These are phyloP conservation scores for Thelonectria blattea DNA, from an alignment of 2,329 filamentous ascomycete genomes.

Conservation along the genomic window DNA sequence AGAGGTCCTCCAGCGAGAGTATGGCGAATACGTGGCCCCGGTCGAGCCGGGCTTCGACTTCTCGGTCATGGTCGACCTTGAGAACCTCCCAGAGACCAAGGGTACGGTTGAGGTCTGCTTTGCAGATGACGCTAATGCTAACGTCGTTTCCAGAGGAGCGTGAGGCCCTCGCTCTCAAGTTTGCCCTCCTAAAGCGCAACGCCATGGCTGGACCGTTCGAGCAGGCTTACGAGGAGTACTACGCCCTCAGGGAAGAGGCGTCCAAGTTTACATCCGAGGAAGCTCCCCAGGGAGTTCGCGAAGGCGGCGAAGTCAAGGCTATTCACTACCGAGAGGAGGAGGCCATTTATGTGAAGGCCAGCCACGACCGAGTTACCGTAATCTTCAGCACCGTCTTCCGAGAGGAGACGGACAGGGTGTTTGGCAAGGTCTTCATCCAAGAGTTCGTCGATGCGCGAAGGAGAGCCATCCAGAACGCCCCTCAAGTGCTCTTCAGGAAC, in stretches of 20 bases:
- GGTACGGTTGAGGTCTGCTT: slow-evolving; percentile 51
- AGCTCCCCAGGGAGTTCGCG: slow-evolving; percentile 85
- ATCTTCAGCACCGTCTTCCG: slow-evolving; percentile 99
- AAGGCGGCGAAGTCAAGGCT: slow-evolving; percentile 91
- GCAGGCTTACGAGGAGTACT: slow-evolving; percentile 93
- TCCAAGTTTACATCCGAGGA: slow-evolving; percentile 93
- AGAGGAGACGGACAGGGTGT: slow-evolving; percentile 96
- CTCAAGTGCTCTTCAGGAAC: slow-evolving; percentile 94
- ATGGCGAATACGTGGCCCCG: slow-evolving; percentile 85
- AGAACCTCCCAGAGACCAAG: slow-evolving; percentile 81
- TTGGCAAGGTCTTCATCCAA: slow-evolving; percentile 97
- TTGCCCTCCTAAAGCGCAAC: slow-evolving; percentile 94
- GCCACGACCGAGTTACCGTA: slow-evolving; percentile 95
- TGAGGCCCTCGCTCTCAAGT: slow-evolving; percentile 84
- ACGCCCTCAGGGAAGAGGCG: slow-evolving; percentile 83
- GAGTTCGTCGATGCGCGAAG: slow-evolving; percentile 97
- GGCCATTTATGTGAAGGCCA: slow-evolving; percentile 98
- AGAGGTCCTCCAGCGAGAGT: slow-evolving; percentile 90
- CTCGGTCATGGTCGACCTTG: slow-evolving; percentile 87
- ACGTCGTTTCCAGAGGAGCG: slow-evolving; percentile 68
- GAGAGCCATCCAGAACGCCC: slow-evolving; percentile 96
- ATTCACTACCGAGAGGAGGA: slow-evolving; percentile 99
- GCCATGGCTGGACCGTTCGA: slow-evolving; percentile 99
- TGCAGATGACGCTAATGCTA: neutral
- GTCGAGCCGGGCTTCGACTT: slow-evolving; percentile 96